These are phyloP conservation scores for Paraphoma sp. DNA, from an alignment of 2,329 filamentous ascomycete species.

Conservation along the genomic window DNA sequence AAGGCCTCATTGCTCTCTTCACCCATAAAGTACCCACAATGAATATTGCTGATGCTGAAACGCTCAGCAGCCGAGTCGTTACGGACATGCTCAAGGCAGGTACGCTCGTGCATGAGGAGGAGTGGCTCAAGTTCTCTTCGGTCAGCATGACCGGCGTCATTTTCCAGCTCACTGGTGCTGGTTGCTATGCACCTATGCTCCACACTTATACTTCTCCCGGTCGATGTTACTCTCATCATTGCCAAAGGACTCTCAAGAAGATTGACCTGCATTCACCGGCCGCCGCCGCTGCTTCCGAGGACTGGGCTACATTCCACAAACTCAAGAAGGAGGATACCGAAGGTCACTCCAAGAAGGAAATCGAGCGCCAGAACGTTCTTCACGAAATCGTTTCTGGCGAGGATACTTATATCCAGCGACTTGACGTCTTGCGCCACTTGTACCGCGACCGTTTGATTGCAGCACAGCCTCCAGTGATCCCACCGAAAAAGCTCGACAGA, in stretches of 20 bases:
- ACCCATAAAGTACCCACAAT: conserved; percentile 96
- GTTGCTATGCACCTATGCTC: conserved; percentile 87
- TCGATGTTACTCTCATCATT: conserved; percentile 92
- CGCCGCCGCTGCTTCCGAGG: conserved; percentile 69
- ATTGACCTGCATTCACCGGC: conserved; percentile 83
- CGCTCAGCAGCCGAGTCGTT: conserved; percentile 78
- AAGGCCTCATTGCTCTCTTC: conserved; percentile 87
- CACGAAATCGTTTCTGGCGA: conserved; percentile 96
- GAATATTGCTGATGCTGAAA: conserved; percentile 97
- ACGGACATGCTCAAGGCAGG: conserved; percentile 79
- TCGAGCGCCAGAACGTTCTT: conserved; percentile 90
- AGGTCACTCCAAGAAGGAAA: conserved; percentile 78
- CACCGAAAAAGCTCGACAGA: conserved; percentile 75
- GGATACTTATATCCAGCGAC: conserved; percentile 86
- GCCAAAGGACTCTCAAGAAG: conserved; percentile 92
- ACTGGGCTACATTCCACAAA: conserved; percentile 91
- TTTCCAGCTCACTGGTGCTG: conserved; percentile 88
- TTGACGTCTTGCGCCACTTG: conserved; percentile 83
- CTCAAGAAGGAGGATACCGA: conserved; percentile 79
- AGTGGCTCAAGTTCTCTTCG: conserved; percentile 93
- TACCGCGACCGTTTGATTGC: conserved; percentile 81
- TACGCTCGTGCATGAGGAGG: conserved; percentile 85
- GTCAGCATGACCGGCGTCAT: conserved; percentile 86
- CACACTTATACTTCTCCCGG: conserved; percentile 73
- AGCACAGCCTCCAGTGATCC: conserved; percentile 80